Evolutionary conservation across 2,329 filamentous ascomycete genomes (phyloP).

Genomic region (Aspergillus sp.): DNA sequence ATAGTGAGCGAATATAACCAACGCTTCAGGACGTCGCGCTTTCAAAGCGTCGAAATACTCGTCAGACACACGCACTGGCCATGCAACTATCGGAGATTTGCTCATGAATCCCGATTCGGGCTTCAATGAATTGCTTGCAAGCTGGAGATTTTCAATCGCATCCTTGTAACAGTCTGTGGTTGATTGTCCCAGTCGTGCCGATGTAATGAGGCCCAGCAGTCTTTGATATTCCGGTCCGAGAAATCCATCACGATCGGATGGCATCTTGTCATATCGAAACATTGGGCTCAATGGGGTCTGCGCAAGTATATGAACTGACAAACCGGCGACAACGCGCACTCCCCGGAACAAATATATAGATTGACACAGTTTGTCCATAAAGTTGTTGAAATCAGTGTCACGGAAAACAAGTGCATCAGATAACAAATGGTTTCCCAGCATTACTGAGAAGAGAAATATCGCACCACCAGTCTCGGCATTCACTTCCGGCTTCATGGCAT

Average conservation of each 20-base stretch:
- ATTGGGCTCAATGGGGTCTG: conserved; percentile 4
- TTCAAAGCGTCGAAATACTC: conserved; percentile 25
- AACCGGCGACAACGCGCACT: conserved; percentile 11
- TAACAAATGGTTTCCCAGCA: conserved; percentile 35
- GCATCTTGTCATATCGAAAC: background rate
- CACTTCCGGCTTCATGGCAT: conserved; percentile 4
- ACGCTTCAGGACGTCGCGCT: conserved; percentile 28
- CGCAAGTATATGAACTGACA: conserved; percentile 9
- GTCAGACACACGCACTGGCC: conserved; percentile 21
- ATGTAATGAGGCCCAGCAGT: conserved; percentile 7
- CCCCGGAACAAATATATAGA: conserved; percentile 22
- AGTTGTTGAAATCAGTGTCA: conserved; percentile 30
- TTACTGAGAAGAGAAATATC: conserved; percentile 16
- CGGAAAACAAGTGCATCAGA: conserved; percentile 42
- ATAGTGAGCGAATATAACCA: conserved; percentile 35
- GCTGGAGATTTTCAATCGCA: conserved; percentile 7
- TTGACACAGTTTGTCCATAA: conserved; percentile 21
- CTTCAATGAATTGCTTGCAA: background rate
- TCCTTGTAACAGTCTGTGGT: conserved; percentile 3
- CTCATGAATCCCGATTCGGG: background rate
- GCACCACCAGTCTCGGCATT: conserved; percentile 12
- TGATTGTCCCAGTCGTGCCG: conserved; percentile 2
- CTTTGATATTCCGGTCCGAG: conserved; percentile 3
- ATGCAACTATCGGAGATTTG: conserved; percentile 10
- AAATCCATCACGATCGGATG: conserved; percentile 1